Evolutionary conservation across 108 stramenopile genomes (phyloP), one percentile per base, ranked within the genome.

Genomic region (Pseudonitzschia pungens): DNA sequence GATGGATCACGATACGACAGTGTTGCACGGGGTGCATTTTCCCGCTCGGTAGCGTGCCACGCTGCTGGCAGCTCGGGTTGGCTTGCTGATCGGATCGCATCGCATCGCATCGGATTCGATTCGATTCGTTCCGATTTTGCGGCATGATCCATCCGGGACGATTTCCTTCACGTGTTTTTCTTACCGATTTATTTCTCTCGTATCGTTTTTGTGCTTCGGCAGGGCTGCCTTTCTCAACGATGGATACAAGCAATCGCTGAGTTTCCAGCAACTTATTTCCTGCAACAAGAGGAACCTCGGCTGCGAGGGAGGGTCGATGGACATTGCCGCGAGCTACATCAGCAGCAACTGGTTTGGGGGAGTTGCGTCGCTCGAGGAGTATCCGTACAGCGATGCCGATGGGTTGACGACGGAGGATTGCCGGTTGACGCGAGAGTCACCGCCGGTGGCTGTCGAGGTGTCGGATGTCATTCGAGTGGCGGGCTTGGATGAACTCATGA

Each of bases 301-400:
- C 36, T 96, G 96, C 73, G 81, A 91, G 70, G 96, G 96, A n/a
- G 96, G 96, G 8, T 77, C 78, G 26, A 79, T 86, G 43, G 81
- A 81, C 48, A 71, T 70, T 56, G 88, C 89, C 16, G 66, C 84
- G 65, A 40, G 69, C 32, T 92, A 93, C 76, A 73, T 91, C 51
- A 16, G 53, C n/a, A 43, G 36, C 3, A 56, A 74, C 36, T 31
- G 67, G 26, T 70, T 66, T 54, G 84, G 81, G 53, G 88, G 88
- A 0, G 50, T 86, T n/a, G 42, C 74, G 20, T 28, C 64, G 2
- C 22, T 66, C 21, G 70, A 31, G 0, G 82, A 85, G 9, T 89
- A 86, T 73, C 80, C 81, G 0, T 89, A 70, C 77, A 65, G 76
- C 24, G 86, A 87, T 63, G 58, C 55, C 20, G 56, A 69, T 9